Conservation (phyloP, 345 rosid genomes). For the Populus simonii region DNA sequence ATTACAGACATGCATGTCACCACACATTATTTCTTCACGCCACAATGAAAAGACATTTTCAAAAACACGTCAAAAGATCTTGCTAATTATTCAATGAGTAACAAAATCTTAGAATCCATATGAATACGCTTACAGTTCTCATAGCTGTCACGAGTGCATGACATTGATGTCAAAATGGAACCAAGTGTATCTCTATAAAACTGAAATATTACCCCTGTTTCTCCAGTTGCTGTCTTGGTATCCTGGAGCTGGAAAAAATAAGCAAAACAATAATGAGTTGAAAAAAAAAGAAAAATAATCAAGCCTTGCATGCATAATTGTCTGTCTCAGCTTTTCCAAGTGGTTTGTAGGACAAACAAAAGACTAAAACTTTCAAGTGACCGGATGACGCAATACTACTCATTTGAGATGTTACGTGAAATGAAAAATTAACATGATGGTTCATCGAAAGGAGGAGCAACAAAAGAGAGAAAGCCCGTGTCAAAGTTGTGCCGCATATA, state of each 20-base stretch:
- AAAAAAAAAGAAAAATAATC: not conserved
- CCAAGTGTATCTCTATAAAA: constrained; percentile 59
- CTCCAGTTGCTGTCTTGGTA: constrained; percentile 48
- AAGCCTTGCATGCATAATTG: not conserved
- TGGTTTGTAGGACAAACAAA: not conserved
- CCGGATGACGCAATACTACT: not conserved
- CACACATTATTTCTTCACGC: not conserved
- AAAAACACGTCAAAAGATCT: not conserved
- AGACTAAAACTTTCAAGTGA: not conserved
- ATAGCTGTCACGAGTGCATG: constrained; percentile 53
- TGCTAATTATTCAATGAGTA: no score
- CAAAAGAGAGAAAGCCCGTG: no score
- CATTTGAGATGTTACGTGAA: no score
- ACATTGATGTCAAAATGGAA: constrained; percentile 65
- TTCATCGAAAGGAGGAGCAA: not conserved
- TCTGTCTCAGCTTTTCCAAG: not conserved
- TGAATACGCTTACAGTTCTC: constrained; percentile 34
- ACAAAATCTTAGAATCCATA: not conserved
- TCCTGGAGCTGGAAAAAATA: constrained; percentile 49
- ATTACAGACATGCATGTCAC: not conserved
- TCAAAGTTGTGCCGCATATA: no score
- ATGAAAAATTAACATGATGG: no score
- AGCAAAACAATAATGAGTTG: not conserved
- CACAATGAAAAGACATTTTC: not conserved
- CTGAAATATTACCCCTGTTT: constrained; percentile 63